Evolutionary conservation across 768 basidiomycete species (phyloP).

Genomic region (Gyrodon lividus): DNA sequence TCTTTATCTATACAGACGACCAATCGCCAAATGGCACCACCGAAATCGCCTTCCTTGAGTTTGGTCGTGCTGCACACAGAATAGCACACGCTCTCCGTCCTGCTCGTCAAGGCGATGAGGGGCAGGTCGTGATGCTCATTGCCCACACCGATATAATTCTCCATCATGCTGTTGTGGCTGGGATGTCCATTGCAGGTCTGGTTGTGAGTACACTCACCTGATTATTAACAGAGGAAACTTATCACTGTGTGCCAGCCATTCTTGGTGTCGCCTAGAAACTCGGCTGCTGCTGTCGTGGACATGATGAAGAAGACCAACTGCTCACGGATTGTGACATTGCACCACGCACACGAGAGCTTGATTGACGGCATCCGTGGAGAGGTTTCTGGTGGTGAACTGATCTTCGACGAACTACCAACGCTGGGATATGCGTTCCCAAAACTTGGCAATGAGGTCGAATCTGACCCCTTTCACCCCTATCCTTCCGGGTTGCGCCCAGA

Average conservation of each 20-base stretch:
- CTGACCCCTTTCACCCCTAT: constrained; percentile 11
- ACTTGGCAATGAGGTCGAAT: constrained; percentile 30
- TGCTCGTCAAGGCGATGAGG: constrained; percentile 12
- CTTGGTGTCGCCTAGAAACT: constrained; percentile 38
- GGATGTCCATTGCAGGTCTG: constrained; percentile 27
- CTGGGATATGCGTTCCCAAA: constrained; percentile 36
- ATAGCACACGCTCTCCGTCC: constrained; percentile 24
- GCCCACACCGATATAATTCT: constrained; percentile 30
- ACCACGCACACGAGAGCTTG: constrained; percentile 11
- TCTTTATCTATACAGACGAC: constrained; percentile 16
- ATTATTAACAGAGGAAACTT: constrained; percentile 28
- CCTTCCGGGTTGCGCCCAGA: not conserved
- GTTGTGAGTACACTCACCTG: constrained; percentile 30
- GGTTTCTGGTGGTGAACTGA: not conserved
- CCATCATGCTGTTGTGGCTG: constrained; percentile 25
- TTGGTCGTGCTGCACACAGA: constrained; percentile 29
- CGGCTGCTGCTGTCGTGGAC: constrained; percentile 33
- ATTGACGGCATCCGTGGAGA: constrained; percentile 6
- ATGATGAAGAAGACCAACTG: constrained; percentile 11
- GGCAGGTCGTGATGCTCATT: constrained; percentile 31
- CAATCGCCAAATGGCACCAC: constrained; percentile 10
- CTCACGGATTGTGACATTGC: constrained; percentile 10
- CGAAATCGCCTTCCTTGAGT: constrained; percentile 12
- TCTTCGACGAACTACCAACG: constrained; percentile 11
- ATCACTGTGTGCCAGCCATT: constrained; percentile 25